Percentiles rank a stretch among this genome's conserved stretches.
These are phyloP conservation scores for Arabis alpina DNA, from an alignment of 345 rosid genomes.

Conservation along the genomic window DNA sequence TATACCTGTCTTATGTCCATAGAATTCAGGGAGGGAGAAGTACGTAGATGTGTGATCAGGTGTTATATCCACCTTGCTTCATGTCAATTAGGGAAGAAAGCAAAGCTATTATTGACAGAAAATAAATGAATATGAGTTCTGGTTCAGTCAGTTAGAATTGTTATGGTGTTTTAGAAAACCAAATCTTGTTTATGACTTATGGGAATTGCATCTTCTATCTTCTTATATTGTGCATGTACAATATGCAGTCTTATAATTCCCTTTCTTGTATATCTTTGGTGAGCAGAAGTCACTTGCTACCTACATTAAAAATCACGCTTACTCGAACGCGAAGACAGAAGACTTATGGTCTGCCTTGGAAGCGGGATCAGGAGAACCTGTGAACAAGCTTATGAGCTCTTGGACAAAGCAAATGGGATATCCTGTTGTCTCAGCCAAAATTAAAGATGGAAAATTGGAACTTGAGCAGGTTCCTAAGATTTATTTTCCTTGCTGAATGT, in stretches of 20 bases:
- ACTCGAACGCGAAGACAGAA: constrained; percentile 90
- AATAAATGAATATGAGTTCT: background rate
- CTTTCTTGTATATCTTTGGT: constrained; percentile 24
- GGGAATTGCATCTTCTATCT: constrained; percentile 4
- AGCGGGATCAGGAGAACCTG: constrained; percentile 87
- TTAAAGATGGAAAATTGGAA: constrained; percentile 74
- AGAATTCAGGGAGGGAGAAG: background rate
- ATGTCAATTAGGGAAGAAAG: background rate
- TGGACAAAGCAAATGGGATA: constrained; percentile 96
- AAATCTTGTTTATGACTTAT: background rate
- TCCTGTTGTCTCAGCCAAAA: constrained; percentile 79
- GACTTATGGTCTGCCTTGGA: constrained; percentile 94
- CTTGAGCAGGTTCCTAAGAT: constrained; percentile 74
- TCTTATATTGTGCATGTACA: constrained; percentile 7
- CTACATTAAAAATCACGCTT: constrained; percentile 73
- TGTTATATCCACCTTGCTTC: background rate
- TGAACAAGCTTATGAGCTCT: constrained; percentile 86
- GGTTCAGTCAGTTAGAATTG: background rate
- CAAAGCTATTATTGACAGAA: too few species aligned
- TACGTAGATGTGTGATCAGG: background rate
- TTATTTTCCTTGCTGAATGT: constrained; percentile 13
- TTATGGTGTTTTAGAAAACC: background rate
- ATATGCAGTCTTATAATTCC: constrained; percentile 13
- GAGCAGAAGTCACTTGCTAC: constrained; percentile 88
- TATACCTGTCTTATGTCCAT: too few species aligned